Evolutionary conservation across 2,329 filamentous ascomycete species (phyloP).

Genomic region (Claviceps africana): DNA sequence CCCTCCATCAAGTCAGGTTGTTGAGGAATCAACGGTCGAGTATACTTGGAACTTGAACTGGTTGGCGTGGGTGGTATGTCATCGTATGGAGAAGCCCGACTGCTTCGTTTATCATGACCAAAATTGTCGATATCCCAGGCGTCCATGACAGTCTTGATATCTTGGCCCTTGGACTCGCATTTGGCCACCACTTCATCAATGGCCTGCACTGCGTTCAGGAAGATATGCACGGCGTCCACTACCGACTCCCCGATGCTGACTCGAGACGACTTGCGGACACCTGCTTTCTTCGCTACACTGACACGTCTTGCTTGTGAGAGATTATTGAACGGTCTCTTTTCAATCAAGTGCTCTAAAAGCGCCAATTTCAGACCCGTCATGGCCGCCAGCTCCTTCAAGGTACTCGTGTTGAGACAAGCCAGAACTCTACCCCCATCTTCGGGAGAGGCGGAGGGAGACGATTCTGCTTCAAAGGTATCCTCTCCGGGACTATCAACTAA

Average conservation of each 20-base stretch:
- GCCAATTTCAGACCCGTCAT: conserved; percentile 63
- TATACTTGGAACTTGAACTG: conserved; percentile 21
- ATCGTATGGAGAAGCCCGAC: conserved; percentile 16
- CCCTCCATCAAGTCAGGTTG: conserved; percentile 70
- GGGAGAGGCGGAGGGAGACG: conserved; percentile 14
- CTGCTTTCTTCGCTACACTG: conserved; percentile 34
- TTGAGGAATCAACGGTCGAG: conserved; percentile 31
- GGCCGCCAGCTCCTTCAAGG: conserved; percentile 62
- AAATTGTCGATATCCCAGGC: conserved; percentile 35
- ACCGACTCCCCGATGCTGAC: conserved; percentile 38
- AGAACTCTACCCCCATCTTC: conserved; percentile 41
- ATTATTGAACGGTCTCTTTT: conserved; percentile 57
- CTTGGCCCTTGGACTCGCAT: conserved; percentile 58
- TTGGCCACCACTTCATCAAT: conserved; percentile 69
- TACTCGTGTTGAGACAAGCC: conserved; percentile 71
- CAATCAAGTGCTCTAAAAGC: conserved; percentile 54
- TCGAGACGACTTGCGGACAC: conserved; percentile 30
- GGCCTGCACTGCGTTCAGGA: conserved; percentile 66
- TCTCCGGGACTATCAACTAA: conserved; percentile 27
- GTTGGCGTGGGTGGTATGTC: conserved; percentile 29
- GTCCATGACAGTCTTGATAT: conserved; percentile 31
- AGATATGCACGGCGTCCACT: conserved; percentile 45
- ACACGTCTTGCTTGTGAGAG: conserved; percentile 55
- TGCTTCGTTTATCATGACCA: conserved; percentile 24
- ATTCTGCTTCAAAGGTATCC: conserved; percentile 25